Percentiles rank a stretch among this genome's conserved stretches.
phyloP scores from a whole-genome alignment of 345 rosid genomes.

The Brassica cretica region DNA sequence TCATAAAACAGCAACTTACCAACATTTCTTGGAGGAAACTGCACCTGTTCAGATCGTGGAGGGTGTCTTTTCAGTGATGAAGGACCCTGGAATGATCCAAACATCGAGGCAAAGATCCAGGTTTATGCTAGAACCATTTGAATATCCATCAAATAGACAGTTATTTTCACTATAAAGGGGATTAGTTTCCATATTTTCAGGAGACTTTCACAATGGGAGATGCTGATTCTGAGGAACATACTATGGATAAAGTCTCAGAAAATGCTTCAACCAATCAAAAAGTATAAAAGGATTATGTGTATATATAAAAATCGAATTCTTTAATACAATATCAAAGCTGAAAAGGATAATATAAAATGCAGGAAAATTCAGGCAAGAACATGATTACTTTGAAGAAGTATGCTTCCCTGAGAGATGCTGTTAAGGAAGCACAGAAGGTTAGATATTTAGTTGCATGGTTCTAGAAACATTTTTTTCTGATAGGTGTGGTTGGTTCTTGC shows the following conservation, averaged over 20 bases:
- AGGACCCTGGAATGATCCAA: constrained; percentile 92
- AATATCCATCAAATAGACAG: neutral
- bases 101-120: constrained; percentile 49
- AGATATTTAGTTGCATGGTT: neutral
- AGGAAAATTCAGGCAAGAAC: constrained; percentile 8
- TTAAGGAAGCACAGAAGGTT: constrained; percentile 17
- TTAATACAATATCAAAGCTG: neutral
- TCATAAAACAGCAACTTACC: constrained; percentile 76
- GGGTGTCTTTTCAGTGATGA: constrained; percentile 81
- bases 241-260: constrained; percentile 17
- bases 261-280: neutral
- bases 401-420: constrained; percentile 16
- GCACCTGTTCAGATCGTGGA: constrained; percentile 71
- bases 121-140: constrained; percentile 4
- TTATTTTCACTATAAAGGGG: neutral
- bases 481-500: constrained; percentile 15
- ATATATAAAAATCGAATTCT: neutral
- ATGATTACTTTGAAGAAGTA: constrained; percentile 6
- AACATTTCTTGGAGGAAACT: constrained; percentile 87
- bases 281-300: neutral
- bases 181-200: neutral
- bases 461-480: neutral
- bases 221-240: constrained; percentile 17
- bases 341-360: constrained; percentile 12
- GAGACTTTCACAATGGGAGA: constrained; percentile 12